Conservation (phyloP, 495 filamentous ascomycete genomes). For the Aspergillus baeticus region DNA sequence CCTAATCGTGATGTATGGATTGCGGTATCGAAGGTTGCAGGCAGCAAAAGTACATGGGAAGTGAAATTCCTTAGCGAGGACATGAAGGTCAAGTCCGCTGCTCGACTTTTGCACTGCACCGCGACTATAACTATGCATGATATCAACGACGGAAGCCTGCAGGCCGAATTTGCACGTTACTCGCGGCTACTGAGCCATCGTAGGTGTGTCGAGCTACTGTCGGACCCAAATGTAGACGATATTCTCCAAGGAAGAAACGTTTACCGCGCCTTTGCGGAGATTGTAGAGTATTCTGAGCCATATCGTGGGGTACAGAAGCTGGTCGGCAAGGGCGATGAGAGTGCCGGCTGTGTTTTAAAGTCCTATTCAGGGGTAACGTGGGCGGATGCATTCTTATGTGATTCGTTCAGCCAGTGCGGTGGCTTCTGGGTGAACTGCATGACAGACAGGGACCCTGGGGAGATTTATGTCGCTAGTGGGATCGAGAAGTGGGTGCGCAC, state of each 20-base stretch:
- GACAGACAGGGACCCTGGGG: constrained; percentile 35
- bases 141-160: background rate
- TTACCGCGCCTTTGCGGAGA: constrained; percentile 43
- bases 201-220: constrained; percentile 39
- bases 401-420: constrained; percentile 50
- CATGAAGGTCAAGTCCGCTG: background rate
- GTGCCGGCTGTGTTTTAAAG: constrained; percentile 44
- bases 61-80: constrained; percentile 14
- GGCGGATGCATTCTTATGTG: constrained; percentile 37
- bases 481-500: constrained; percentile 49
- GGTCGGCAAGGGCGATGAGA: constrained; percentile 41
- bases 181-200: constrained; percentile 40
- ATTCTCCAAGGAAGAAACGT: constrained; percentile 49
- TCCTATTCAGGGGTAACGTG: constrained; percentile 34
- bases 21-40: constrained; percentile 23
- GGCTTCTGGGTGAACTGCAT: constrained; percentile 55
- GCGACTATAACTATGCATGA: constrained; percentile 9
- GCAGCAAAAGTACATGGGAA: constrained; percentile 23
- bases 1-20: constrained; percentile 37
- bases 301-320: constrained; percentile 48
- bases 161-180: constrained; percentile 40
- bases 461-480: constrained; percentile 50
- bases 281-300: constrained; percentile 47
- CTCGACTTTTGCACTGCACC: constrained; percentile 14
- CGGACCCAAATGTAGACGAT: constrained; percentile 40